phyloP scores from a whole-genome alignment of 2,329 filamentous ascomycete genomes.

The Hysterium pulicare region DNA sequence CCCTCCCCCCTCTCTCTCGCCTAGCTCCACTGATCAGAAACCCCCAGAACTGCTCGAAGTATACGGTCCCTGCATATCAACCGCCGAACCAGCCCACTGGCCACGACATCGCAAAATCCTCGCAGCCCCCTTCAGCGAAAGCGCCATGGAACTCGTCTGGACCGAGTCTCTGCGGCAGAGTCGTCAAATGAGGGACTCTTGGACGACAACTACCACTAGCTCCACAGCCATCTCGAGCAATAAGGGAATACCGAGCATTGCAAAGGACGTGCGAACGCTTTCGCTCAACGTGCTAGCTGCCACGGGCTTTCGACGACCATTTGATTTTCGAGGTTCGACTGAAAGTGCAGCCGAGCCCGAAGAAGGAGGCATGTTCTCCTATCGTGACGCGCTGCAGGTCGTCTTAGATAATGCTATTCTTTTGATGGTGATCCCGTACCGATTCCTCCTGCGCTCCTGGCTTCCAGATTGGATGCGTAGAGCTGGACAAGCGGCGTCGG shows the following conservation, averaged over 20 bases:
- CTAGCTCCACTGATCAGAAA: no score
- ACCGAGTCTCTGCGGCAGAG: slow-evolving; percentile 59
- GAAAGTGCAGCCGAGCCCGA: slow-evolving; percentile 1
- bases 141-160: slow-evolving; percentile 46
- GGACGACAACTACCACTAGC: no score
- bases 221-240: no score
- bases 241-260: slow-evolving; percentile 14
- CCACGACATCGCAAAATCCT: slow-evolving; percentile 38
- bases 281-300: slow-evolving; percentile 27
- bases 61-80: slow-evolving; percentile 1
- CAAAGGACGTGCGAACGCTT: slow-evolving; percentile 23
- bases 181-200: slow-evolving; percentile 10
- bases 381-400: slow-evolving; percentile 15
- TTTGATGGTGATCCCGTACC: slow-evolving; percentile 8
- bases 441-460: slow-evolving; percentile 8
- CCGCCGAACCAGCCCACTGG: slow-evolving; percentile 26
- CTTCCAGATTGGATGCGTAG: slow-evolving; percentile 13
- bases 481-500: slow-evolving; percentile 13
- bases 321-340: slow-evolving; percentile 1
- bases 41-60: background rate
- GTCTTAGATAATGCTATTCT: slow-evolving; percentile 22
- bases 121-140: slow-evolving; percentile 42
- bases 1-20: no score
- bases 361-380: background rate
- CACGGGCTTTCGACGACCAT: slow-evolving; percentile 23